A percentile compares a stretch with the other conserved stretches of the same genome.
These are phyloP conservation scores for Daldinia concentrica DNA, from an alignment of 495 filamentous ascomycete species.

Conservation along the genomic window DNA sequence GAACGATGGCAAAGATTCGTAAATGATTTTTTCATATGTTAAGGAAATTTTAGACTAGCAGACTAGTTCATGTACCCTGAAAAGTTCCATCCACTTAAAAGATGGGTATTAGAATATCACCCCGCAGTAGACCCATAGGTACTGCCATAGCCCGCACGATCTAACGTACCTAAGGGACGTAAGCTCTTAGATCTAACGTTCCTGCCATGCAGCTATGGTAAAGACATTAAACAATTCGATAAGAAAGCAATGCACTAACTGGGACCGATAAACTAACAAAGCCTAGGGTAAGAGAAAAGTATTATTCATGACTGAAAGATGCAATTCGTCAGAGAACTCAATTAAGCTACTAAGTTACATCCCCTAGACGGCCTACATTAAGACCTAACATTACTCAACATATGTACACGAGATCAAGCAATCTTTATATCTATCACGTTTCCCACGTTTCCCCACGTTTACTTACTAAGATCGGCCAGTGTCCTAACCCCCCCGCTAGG, in stretches of 20 bases:
- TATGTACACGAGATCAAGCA: background rate
- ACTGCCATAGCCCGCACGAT: background rate
- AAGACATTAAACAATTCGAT: background rate
- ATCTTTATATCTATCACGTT: background rate
- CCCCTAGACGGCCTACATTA: background rate
- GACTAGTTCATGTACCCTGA: slow-evolving; percentile 14
- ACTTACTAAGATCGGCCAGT: slow-evolving; percentile 48
- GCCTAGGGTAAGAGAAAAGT: background rate
- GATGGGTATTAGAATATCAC: slow-evolving; percentile 20
- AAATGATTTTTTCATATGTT: background rate
- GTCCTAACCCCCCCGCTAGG: slow-evolving; percentile 54
- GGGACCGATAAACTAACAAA: background rate
- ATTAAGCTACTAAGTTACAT: background rate
- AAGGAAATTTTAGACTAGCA: slow-evolving; percentile 31
- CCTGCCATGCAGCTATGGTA: too few relatives aligned
- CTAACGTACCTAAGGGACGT: too few relatives aligned
- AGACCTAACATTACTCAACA: background rate
- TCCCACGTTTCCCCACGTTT: background rate
- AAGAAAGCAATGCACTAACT: background rate
- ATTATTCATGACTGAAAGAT: background rate
- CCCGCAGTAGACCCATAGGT: slow-evolving; percentile 8
- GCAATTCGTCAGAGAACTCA: background rate
- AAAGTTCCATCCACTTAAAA: slow-evolving; percentile 27
- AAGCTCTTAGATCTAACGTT: background rate
- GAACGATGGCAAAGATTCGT: slow-evolving; percentile 14